Evolutionary conservation across 768 basidiomycete genomes (phyloP).

Genomic region (Auriscalpium orientale): DNA sequence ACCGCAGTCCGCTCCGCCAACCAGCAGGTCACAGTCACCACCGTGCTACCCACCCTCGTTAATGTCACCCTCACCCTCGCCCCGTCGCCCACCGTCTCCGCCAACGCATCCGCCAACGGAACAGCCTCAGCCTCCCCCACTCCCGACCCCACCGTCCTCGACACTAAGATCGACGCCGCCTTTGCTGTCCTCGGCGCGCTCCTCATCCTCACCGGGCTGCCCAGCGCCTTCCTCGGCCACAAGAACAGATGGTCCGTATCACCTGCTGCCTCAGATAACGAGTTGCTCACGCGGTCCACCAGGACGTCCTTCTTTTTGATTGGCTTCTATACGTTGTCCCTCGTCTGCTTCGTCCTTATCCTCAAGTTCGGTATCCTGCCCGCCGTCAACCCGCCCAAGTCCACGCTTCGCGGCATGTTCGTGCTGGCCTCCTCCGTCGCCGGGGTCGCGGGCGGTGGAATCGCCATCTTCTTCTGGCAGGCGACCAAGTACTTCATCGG

Average conservation of each 20-base stretch:
- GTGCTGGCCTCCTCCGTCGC: conserved; percentile 76
- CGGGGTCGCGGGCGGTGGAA: conserved; percentile 74
- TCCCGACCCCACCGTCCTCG: conserved; percentile 32
- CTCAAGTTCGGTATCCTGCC: conserved; percentile 80
- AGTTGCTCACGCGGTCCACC: conserved; percentile 14
- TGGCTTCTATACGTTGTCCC: conserved; percentile 82
- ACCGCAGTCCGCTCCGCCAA: conserved; percentile 33
- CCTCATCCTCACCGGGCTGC: conserved; percentile 83
- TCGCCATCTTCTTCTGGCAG: conserved; percentile 92
- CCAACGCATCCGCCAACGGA: conserved; percentile 14
- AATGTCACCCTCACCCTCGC: conserved; percentile 56
- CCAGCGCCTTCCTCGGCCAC: conserved; percentile 87
- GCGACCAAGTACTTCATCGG: conserved; percentile 77
- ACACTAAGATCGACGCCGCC: conserved; percentile 74
- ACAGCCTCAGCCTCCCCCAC: conserved; percentile 27
- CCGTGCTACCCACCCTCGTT: conserved; percentile 50
- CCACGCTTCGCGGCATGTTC: conserved; percentile 82
- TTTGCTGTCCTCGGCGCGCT: conserved; percentile 86
- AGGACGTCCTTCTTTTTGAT: conserved; percentile 94
- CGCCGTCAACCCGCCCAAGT: conserved; percentile 73
- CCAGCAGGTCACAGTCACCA: conserved; percentile 41
- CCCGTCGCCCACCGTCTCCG: conserved; percentile 33
- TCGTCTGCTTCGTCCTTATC: conserved; percentile 83
- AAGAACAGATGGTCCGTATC: conserved; percentile 83
- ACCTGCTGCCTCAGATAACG: conserved; percentile 9